Conservation (phyloP, 1,139 yeast genomes). For the Saccharomyces hybrid region DNA sequence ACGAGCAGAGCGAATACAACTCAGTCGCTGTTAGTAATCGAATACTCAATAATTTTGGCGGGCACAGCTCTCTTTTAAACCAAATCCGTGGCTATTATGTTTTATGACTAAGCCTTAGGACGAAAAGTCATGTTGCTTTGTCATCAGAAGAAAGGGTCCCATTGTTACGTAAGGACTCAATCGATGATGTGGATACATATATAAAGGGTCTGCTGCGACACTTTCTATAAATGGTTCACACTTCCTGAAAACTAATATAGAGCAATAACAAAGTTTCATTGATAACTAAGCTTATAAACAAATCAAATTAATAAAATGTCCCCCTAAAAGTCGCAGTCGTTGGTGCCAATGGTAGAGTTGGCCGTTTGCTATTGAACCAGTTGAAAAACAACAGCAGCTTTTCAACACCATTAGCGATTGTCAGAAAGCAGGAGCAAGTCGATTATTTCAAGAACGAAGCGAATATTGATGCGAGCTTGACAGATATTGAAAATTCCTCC, state of each 20-base stretch:
- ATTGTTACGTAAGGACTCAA: neutral
- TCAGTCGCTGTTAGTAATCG: neutral
- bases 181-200: neutral
- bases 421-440: constrained; percentile 43
- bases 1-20: neutral
- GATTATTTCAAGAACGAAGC: constrained; percentile 32
- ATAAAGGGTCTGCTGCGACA: neutral
- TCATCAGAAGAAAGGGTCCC: neutral
- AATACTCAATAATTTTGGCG: neutral
- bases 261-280: neutral
- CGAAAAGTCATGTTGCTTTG: neutral
- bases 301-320: neutral
- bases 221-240: neutral
- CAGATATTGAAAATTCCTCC: constrained; percentile 36
- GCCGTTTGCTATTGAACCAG: constrained; percentile 36
- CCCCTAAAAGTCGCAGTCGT: constrained; percentile 38
- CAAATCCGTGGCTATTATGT: neutral
- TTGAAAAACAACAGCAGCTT: constrained; percentile 18
- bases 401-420: constrained; percentile 41
- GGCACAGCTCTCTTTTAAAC: neutral
- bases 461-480: constrained; percentile 37
- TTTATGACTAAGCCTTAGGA: neutral
- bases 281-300: neutral
- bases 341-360: constrained; percentile 61
- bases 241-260: neutral